phyloP scores from a whole-genome alignment of 306 rosid genomes.

The Castanea crenata region DNA sequence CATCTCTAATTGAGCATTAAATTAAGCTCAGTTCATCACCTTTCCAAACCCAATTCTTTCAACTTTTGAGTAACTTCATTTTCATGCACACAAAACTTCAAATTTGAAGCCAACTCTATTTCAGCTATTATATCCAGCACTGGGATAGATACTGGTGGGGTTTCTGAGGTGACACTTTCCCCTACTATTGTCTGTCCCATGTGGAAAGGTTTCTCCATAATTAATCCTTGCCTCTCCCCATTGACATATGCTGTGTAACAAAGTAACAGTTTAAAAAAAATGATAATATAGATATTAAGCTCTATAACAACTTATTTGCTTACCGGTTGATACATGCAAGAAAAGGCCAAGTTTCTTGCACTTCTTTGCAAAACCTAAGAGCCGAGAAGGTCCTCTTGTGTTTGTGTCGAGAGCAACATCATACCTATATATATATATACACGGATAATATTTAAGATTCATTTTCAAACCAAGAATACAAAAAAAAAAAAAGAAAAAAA shows the following conservation, averaged over 20 bases:
- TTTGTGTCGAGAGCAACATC: slow-evolving; percentile 49
- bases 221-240: slow-evolving; percentile 49
- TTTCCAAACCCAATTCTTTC: slow-evolving; percentile 48
- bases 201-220: slow-evolving; percentile 46
- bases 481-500: too few species aligned
- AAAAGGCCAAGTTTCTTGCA: slow-evolving; percentile 51
- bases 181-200: slow-evolving; percentile 37
- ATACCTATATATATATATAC: slow-evolving; percentile 22
- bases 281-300: too few species aligned
- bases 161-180: slow-evolving; percentile 22
- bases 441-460: too few species aligned
- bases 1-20: too few species aligned
- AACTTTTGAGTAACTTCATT: slow-evolving; percentile 36
- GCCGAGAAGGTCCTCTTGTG: slow-evolving; percentile 51
- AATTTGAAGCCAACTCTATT: slow-evolving; percentile 31
- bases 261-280: background rate
- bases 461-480: too few species aligned
- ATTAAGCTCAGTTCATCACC: slow-evolving; percentile 15
- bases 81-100: slow-evolving; percentile 20
- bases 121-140: slow-evolving; percentile 33
- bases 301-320: too few species aligned
- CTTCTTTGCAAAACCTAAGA: slow-evolving; percentile 44
- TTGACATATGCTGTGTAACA: slow-evolving; percentile 43
- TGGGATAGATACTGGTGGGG: background rate
- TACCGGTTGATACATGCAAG: slow-evolving; percentile 57